Conservation (phyloP, 1,284 basidiomycete species). For the Cryptococcus sp. region DNA sequence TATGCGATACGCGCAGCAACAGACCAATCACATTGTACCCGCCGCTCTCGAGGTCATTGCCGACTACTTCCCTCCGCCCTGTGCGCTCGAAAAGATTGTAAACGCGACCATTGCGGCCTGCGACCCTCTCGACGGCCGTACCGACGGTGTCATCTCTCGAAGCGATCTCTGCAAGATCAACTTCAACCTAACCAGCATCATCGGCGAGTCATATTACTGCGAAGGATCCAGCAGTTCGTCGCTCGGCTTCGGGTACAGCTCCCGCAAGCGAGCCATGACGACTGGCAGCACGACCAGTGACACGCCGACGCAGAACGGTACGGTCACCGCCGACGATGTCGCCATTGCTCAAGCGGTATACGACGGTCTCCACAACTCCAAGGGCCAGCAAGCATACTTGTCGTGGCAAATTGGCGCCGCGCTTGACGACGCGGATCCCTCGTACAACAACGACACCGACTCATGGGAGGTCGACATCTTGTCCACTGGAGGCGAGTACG, state of each 20-base stretch:
- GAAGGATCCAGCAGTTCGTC: neutral
- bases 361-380: conserved; percentile 8
- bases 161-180: conserved; percentile 16
- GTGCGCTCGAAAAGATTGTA: conserved; percentile 5
- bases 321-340: conserved; percentile 4
- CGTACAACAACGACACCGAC: conserved; percentile 5
- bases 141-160: conserved; percentile 18
- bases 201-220: conserved; percentile 3
- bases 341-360: conserved; percentile 10
- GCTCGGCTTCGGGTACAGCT: too few species aligned
- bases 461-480: conserved; percentile 3
- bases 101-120: conserved; percentile 16
- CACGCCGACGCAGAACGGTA: conserved; percentile 4
- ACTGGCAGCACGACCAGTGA: too few species aligned
- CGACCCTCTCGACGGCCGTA: conserved; percentile 17
- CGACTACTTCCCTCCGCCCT: conserved; percentile 9
- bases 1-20: conserved; percentile 8
- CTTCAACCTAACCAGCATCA: conserved; percentile 3
- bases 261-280: too few species aligned
- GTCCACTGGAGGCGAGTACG: neutral
- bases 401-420: conserved; percentile 8
- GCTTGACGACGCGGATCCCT: conserved; percentile 7
- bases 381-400: conserved; percentile 6
- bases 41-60: conserved; percentile 1
- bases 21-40: conserved; percentile 1